Evolutionary conservation across 1,284 basidiomycete species (phyloP), one percentile per base, ranked within the genome.

Genomic region (Lentinula novae-zelandiae): DNA sequence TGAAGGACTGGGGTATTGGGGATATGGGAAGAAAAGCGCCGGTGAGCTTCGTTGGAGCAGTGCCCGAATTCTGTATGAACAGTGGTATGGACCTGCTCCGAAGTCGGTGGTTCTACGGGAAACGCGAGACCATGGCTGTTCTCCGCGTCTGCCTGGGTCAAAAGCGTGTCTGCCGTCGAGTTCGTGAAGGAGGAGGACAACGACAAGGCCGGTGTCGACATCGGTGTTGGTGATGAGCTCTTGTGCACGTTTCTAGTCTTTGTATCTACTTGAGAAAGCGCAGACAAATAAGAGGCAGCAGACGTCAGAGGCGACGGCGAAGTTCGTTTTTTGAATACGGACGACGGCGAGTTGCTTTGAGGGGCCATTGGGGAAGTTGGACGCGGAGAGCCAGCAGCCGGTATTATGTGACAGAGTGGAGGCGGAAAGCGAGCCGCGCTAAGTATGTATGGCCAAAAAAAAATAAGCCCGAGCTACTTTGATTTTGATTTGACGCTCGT

Each of bases 61-160:
- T 92, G 90, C 5, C 93, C 93, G 68, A 94, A 95, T 75, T 95
- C 92, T 39, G 89, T 83, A 75, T 95, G 93, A 44, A 90, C 80
- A 8, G 89, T 90, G 42, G 75, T 80, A 71, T 89, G 90, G 31
- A 88, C 81, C 70, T 91, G 86, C 68, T 89, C 85, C 0, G 90
- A 91, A 48, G 85, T 91, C 1, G 90, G 89, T 3, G 90, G 86
- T 17, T 76, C 75, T 0, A 74, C 68, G 33, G 89, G 88, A 57
- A 83, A 76, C n/a, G 80, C 69, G 39, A 91, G 80, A 6, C 82
- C 82, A 69, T 85, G 80, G 0, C 71, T 68, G 68, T 78, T 78
- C 66, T 82, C 75, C 42, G 78, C 76, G 20, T 77, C 73, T 33
- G 67, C 66, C 60, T 88, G 87, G 64, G 82, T 74, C 53, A 86